These are phyloP conservation scores for Fraxinus americana DNA, from an alignment of 257 asterid genomes.

Conservation along the genomic window DNA sequence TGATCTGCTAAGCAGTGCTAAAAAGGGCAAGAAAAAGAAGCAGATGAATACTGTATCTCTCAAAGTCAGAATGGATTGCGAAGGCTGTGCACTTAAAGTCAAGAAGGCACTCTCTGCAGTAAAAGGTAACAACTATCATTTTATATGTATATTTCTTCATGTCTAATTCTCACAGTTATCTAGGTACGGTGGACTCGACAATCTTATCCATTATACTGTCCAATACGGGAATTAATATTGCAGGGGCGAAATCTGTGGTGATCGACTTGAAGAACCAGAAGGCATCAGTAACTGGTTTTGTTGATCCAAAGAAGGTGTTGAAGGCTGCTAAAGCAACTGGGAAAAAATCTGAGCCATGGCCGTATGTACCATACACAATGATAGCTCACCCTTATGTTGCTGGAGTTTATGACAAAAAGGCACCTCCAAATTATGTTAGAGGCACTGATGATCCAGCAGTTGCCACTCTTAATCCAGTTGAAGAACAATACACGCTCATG, in stretches of 20 bases:
- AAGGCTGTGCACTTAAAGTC: conserved; percentile 77
- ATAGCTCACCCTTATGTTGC: conserved; percentile 83
- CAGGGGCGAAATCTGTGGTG: conserved; percentile 79
- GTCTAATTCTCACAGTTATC: too few relatives aligned
- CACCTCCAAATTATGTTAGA: conserved; percentile 74
- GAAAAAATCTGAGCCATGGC: conserved; percentile 81
- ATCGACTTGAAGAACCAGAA: conserved; percentile 83
- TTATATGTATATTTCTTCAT: too few relatives aligned
- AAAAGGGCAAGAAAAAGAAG: conserved; percentile 66
- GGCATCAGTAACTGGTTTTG: conserved; percentile 78
- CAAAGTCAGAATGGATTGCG: conserved; percentile 86
- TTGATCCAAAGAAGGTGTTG: conserved; percentile 76
- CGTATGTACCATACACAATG: conserved; percentile 68
- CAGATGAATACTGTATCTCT: conserved; percentile 57
- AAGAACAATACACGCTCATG: conserved; percentile 73
- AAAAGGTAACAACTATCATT: conserved; percentile 53
- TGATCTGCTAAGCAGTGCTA: conserved; percentile 51
- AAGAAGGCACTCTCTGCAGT: conserved; percentile 59
- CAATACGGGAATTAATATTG: neutral
- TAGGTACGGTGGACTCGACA: neutral
- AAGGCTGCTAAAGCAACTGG: conserved; percentile 63
- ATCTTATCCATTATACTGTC: neutral
- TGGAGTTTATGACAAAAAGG: conserved; percentile 89
- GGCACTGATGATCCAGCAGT: conserved; percentile 68
- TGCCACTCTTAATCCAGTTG: conserved; percentile 69